phyloP scores from a whole-genome alignment of 139 green algal genomes.

The Gonium pectorale region DNA sequence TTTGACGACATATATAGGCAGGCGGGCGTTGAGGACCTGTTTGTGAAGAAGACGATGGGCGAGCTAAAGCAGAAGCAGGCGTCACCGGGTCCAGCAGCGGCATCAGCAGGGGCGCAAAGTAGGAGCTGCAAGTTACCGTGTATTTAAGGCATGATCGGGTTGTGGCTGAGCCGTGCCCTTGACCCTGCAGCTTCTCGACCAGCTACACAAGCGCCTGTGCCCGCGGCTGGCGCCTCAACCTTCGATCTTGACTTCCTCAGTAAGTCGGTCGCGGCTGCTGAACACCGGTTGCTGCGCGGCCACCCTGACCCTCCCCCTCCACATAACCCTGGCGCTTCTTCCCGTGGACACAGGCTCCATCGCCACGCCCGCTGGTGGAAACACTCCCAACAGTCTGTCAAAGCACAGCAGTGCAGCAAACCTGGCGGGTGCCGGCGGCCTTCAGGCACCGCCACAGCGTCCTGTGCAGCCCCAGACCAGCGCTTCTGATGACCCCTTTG shows the following conservation, averaged over 20 bases:
- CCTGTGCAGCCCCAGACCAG: background rate
- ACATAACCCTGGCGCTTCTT: background rate
- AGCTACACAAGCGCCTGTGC: background rate
- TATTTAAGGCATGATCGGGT: background rate
- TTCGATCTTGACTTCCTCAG: constrained; percentile 36
- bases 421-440: background rate
- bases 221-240: background rate
- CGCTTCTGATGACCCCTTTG: constrained; percentile 49
- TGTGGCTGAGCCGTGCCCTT: background rate
- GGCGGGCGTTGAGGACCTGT: constrained; percentile 50
- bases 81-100: background rate
- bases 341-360: background rate
- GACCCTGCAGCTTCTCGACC: constrained; percentile 22
- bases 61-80: constrained; percentile 49
- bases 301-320: background rate
- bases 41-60: constrained; percentile 58
- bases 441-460: background rate
- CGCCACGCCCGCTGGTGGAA: background rate
- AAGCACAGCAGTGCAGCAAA: constrained; percentile 6
- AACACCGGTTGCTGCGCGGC: background rate
- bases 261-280: too few relatives aligned
- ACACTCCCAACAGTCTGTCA: background rate
- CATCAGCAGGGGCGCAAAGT: background rate
- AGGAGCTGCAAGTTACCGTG: background rate
- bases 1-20: constrained; percentile 61